Evolutionary conservation across 1,284 basidiomycete genomes (phyloP).

Genomic region (Gomphus bonarii): DNA sequence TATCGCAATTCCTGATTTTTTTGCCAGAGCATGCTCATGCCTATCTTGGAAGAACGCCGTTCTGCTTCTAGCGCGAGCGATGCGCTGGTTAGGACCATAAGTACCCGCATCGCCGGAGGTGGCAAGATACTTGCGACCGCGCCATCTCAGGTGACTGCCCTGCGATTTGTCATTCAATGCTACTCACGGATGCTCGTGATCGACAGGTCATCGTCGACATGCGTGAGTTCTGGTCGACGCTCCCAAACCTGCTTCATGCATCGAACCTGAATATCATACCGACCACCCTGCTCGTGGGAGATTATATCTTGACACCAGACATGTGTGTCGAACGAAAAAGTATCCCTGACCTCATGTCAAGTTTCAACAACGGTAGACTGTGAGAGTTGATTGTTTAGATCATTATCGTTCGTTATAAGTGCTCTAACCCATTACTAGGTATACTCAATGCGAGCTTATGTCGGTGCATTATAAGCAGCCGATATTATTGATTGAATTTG

Average conservation of each 20-base stretch:
- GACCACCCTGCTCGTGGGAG: slow-evolving; percentile 87
- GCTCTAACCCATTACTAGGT: slow-evolving; percentile 37
- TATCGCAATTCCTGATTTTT: neutral
- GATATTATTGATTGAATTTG: slow-evolving; percentile 95
- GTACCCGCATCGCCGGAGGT: slow-evolving; percentile 82
- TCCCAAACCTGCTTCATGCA: slow-evolving; percentile 87
- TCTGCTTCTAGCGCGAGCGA: slow-evolving; percentile 35
- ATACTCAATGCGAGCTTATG: slow-evolving; percentile 97
- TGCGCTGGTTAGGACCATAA: slow-evolving; percentile 76
- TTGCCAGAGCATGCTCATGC: slow-evolving; percentile 79
- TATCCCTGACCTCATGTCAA: slow-evolving; percentile 81
- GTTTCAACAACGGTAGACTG: slow-evolving; percentile 91
- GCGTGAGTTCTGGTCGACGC: slow-evolving; percentile 89
- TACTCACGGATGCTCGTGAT: neutral
- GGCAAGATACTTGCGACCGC: slow-evolving; percentile 56
- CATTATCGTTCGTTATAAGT: neutral
- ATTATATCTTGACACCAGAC: slow-evolving; percentile 92
- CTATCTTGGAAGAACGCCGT: slow-evolving; percentile 69
- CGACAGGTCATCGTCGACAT: slow-evolving; percentile 88
- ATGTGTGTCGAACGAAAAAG: slow-evolving; percentile 97
- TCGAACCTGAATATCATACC: slow-evolving; percentile 77
- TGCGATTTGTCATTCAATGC: neutral
- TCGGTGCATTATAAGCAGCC: slow-evolving; percentile 92
- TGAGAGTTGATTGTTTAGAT: slow-evolving; percentile 40
- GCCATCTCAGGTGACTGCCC: slow-evolving; percentile 50